phyloP scores from a whole-genome alignment of 2,329 filamentous ascomycete species.

The Rhinocladiella mackenziei region DNA sequence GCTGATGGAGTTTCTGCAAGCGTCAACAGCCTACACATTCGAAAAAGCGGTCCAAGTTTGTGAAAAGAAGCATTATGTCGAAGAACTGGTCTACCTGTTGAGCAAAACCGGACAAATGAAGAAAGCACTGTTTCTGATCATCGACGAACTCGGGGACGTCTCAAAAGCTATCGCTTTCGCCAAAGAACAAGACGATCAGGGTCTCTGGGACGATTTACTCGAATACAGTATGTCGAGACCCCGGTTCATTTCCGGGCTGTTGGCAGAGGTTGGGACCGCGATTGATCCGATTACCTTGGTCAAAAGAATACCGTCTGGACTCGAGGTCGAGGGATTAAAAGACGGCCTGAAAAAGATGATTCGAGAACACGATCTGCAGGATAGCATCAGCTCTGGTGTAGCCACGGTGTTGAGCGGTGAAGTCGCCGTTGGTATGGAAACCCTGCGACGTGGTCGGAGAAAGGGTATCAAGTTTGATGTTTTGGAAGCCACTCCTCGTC shows the following conservation, averaged over 20 bases:
- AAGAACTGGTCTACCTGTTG: constrained; percentile 91
- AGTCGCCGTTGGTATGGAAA: constrained; percentile 77
- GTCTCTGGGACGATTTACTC: constrained; percentile 91
- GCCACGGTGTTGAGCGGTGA: constrained; percentile 83
- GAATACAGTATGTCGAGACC: constrained; percentile 98
- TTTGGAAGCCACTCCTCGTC: neutral
- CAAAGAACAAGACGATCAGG: constrained; percentile 85
- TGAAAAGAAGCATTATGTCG: constrained; percentile 73
- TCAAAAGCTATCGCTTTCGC: constrained; percentile 90
- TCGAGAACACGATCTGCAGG: constrained; percentile 91
- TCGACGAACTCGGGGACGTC: constrained; percentile 86
- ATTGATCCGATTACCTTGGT: constrained; percentile 91
- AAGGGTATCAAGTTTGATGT: constrained; percentile 89
- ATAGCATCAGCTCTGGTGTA: constrained; percentile 85
- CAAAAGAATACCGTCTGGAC: constrained; percentile 81
- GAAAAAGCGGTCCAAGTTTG: constrained; percentile 70
- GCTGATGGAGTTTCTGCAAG: constrained; percentile 81
- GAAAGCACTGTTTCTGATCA: constrained; percentile 84
- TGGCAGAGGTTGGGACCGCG: constrained; percentile 89
- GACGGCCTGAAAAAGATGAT: constrained; percentile 88
- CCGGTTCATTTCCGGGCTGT: constrained; percentile 81
- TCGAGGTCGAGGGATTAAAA: constrained; percentile 85
- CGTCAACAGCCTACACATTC: constrained; percentile 82
- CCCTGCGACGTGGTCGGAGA: constrained; percentile 71
- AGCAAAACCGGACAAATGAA: constrained; percentile 95